These are phyloP conservation scores for Rachicladosporium sp. DNA, from an alignment of 2,329 filamentous ascomycete genomes.

Conservation along the genomic window DNA sequence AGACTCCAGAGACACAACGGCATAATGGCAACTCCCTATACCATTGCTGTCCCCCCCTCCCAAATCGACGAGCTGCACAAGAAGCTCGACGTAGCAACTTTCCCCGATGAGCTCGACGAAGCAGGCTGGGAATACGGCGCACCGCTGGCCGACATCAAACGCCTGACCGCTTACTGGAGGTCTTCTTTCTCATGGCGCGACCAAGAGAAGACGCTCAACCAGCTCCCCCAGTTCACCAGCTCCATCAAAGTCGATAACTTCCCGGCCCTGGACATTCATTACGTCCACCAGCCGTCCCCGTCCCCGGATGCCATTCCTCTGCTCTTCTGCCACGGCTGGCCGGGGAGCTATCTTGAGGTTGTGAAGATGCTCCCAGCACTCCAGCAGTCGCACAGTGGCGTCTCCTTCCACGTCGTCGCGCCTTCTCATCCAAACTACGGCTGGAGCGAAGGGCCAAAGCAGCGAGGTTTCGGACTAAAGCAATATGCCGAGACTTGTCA, in stretches of 20 bases:
- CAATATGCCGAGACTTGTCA: conserved; percentile 55
- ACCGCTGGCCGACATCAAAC: conserved; percentile 47
- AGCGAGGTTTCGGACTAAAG: conserved; percentile 44
- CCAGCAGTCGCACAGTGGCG: conserved; percentile 24
- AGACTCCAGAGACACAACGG: no score
- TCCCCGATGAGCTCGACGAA: conserved; percentile 44
- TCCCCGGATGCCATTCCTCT: conserved; percentile 47
- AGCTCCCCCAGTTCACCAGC: conserved; percentile 47
- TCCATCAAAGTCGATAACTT: conserved; percentile 45
- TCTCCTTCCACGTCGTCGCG: conserved; percentile 42
- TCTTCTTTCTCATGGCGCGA: conserved; percentile 48
- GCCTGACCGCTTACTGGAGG: conserved; percentile 46
- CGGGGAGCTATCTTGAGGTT: conserved; percentile 57
- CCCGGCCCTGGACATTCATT: conserved; percentile 49
- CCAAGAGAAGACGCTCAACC: conserved; percentile 47
- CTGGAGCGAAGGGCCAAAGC: conserved; percentile 38
- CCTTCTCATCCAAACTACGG: conserved; percentile 46
- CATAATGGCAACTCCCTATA: conserved; percentile 22
- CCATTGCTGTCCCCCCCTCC: conserved; percentile 39
- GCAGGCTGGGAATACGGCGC: conserved; percentile 47
- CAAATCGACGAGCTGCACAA: conserved; percentile 42
- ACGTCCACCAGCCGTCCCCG: conserved; percentile 45
- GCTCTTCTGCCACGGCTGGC: conserved; percentile 57
- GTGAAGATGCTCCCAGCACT: conserved; percentile 45
- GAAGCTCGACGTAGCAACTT: conserved; percentile 42